Percentiles rank a stretch among this genome's conserved stretches.
Evolutionary conservation across 2,329 filamentous ascomycete species (phyloP).

Genomic region (Fusarium decemcellulare): DNA sequence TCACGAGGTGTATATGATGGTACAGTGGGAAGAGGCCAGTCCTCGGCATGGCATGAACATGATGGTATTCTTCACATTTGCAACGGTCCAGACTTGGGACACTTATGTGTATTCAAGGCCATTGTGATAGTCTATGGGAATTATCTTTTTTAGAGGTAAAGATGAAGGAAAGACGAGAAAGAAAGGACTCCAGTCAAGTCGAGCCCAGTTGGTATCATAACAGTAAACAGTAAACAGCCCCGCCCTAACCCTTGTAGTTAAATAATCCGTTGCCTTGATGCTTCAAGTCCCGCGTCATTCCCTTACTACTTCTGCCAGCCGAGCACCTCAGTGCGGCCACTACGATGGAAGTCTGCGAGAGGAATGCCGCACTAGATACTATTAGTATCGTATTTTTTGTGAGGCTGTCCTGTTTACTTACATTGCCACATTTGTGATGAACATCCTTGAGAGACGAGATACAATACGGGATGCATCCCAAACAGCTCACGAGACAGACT

Average conservation of each 20-base stretch:
- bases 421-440: conserved; percentile 39
- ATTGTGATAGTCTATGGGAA: not conserved
- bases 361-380: conserved; percentile 32
- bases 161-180: not conserved
- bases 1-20: conserved; percentile 7
- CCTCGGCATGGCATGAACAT: not conserved
- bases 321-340: conserved; percentile 38
- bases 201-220: conserved; percentile 22
- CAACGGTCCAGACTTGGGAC: not conserved
- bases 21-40: conserved; percentile 1
- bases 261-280: not conserved
- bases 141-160: not conserved
- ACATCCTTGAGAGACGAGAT: conserved; percentile 40
- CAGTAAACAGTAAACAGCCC: conserved; percentile 3
- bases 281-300: not conserved
- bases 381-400: too few relatives aligned
- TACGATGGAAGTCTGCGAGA: conserved; percentile 41
- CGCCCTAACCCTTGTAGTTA: not conserved
- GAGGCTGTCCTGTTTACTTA: conserved; percentile 5
- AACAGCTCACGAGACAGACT: conserved; percentile 34
- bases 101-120: not conserved
- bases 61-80: not conserved
- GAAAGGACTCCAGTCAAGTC: not conserved
- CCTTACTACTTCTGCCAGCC: conserved; percentile 12
- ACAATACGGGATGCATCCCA: conserved; percentile 41